Conservation (phyloP, 257 asterid species). For the Gardenia jasminoides region DNA sequence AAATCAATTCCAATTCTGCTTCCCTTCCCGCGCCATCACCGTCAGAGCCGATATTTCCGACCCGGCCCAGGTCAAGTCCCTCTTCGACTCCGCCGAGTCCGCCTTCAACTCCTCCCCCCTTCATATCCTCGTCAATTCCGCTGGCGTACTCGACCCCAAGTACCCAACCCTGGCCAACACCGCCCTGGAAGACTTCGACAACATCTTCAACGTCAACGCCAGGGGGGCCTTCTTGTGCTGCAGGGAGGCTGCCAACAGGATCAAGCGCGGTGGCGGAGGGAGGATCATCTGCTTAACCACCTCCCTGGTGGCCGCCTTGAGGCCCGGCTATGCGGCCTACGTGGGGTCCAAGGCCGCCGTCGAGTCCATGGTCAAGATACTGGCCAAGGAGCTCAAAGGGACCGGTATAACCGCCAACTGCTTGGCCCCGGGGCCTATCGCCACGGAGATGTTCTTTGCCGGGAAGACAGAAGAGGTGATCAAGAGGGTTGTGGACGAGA, state of each 20-base stretch:
- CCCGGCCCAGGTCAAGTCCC: constrained; percentile 50
- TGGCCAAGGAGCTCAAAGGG: constrained; percentile 74
- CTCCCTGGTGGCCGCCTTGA: constrained; percentile 45
- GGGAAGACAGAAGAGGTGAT: constrained; percentile 61
- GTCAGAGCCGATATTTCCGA: constrained; percentile 58
- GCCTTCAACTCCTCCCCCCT: constrained; percentile 36
- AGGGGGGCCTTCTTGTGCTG: constrained; percentile 61
- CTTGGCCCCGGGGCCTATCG: constrained; percentile 66
- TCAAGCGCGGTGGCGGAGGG: constrained; percentile 68
- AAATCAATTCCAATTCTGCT: constrained; percentile 21
- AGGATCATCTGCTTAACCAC: constrained; percentile 54
- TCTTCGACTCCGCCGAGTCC: constrained; percentile 62
- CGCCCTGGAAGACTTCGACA: constrained; percentile 50
- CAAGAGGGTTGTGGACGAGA: constrained; percentile 34
- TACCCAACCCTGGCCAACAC: constrained; percentile 50
- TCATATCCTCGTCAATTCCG: constrained; percentile 58
- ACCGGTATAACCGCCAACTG: constrained; percentile 62
- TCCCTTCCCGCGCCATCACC: constrained; percentile 39
- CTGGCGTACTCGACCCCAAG: constrained; percentile 50
- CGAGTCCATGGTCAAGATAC: constrained; percentile 67
- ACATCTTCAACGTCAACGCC: constrained; percentile 47
- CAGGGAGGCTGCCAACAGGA: constrained; percentile 54
- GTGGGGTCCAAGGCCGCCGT: constrained; percentile 76
- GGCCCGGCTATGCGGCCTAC: constrained; percentile 57
- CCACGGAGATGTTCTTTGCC: constrained; percentile 58